Conservation (phyloP, 148 eudicot species). For the Vaccinium darrowii region DNA sequence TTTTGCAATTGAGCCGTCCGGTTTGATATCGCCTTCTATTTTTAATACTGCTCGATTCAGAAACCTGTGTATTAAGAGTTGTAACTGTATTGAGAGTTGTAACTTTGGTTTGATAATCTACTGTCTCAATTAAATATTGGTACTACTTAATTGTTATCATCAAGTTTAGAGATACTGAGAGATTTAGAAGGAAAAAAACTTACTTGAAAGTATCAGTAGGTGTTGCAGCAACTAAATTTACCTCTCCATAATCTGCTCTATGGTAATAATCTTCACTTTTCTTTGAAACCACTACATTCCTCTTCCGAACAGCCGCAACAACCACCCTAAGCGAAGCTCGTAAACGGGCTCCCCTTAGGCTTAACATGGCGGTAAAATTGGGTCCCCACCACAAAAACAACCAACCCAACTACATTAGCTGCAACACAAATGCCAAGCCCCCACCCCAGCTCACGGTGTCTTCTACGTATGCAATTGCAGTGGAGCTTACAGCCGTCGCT, state of each 20-base stretch:
- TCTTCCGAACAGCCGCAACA: slow-evolving; percentile 39
- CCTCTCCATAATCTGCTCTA: slow-evolving; percentile 7
- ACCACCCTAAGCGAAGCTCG: slow-evolving; percentile 32
- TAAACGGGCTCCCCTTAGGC: slow-evolving; percentile 42
- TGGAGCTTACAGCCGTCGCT: slow-evolving; percentile 22
- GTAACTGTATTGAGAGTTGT: background rate
- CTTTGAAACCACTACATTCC: slow-evolving; percentile 19
- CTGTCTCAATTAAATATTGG: no score
- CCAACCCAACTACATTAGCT: slow-evolving; percentile 30
- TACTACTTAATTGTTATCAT: no score
- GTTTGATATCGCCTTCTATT: slow-evolving; percentile 25
- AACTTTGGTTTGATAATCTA: background rate
- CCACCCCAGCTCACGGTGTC: slow-evolving; percentile 39
- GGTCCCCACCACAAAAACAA: slow-evolving; percentile 32
- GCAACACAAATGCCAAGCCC: slow-evolving; percentile 30
- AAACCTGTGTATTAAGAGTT: slow-evolving; percentile 28
- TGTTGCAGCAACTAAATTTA: background rate
- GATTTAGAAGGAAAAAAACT: background rate
- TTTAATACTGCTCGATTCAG: slow-evolving; percentile 46
- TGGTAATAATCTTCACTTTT: slow-evolving; percentile 28
- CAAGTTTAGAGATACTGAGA: background rate
- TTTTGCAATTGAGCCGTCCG: slow-evolving; percentile 27
- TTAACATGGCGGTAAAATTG: slow-evolving; percentile 31
- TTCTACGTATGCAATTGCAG: slow-evolving; percentile 41
- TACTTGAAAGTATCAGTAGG: slow-evolving; percentile 43